Conservation (phyloP, 148 eudicot genomes). For the Dysphania ambrosioides region DNA sequence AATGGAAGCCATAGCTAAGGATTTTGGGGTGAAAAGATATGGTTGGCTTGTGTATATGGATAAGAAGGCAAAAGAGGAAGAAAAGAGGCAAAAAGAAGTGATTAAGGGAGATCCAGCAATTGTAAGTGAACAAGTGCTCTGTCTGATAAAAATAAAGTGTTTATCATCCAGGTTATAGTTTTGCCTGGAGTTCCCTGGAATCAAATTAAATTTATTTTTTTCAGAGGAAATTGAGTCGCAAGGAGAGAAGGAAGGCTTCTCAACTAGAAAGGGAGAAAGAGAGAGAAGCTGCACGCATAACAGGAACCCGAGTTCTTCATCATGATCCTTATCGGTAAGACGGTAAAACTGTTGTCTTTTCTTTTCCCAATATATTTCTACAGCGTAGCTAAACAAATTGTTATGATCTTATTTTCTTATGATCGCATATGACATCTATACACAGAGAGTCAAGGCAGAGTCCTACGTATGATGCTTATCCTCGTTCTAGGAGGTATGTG, state of each 20-base stretch:
- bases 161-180: background rate
- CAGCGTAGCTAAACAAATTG: background rate
- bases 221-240: conserved; percentile 89
- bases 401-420: background rate
- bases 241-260: conserved; percentile 92
- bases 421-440: conserved; percentile 4
- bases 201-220: conserved; percentile 13
- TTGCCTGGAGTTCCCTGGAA: conserved; percentile 5
- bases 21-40: conserved; percentile 93
- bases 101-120: conserved; percentile 98
- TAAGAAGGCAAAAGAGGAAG: conserved; percentile 96
- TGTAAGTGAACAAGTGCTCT: conserved; percentile 50
- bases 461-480: conserved; percentile 94
- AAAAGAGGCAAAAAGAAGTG: conserved; percentile 90
- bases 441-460: conserved; percentile 91
- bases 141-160: conserved; percentile 6
- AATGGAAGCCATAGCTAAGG: conserved; percentile 95
- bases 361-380: background rate
- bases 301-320: conserved; percentile 55
- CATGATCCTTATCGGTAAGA: conserved; percentile 78
- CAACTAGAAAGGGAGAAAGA: conserved; percentile 88
- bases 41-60: conserved; percentile 99
- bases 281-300: conserved; percentile 63
- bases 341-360: conserved; percentile 37
- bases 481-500: conserved; percentile 73